Evolutionary conservation across 2,329 filamentous ascomycete species (phyloP).

Genomic region (Fusarium albidum): DNA sequence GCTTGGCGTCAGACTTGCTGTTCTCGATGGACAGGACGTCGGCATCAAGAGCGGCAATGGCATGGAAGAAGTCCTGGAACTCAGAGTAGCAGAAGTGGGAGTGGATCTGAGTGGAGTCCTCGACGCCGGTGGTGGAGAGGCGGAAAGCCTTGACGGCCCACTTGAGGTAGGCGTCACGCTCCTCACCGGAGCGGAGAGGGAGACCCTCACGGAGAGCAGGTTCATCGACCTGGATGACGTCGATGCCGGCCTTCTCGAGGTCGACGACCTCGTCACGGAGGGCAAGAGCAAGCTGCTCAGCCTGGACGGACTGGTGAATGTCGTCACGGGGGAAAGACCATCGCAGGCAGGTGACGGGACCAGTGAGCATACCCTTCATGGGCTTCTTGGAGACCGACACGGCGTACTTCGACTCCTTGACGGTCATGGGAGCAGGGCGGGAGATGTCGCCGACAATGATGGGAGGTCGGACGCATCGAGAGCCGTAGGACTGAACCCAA

Average conservation of each 20-base stretch:
- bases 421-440: conserved; percentile 95
- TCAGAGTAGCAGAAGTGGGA: conserved; percentile 99
- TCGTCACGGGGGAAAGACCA: conserved; percentile 99
- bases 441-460: conserved; percentile 99
- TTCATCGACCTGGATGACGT: conserved; percentile 99
- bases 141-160: conserved; percentile 99
- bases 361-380: conserved; percentile 99
- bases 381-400: conserved; percentile 96
- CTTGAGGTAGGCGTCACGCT: conserved; percentile 94
- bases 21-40: conserved; percentile 99
- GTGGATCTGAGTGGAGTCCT: conserved; percentile 98
- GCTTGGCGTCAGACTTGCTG: conserved; percentile 99
- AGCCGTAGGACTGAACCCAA: conserved; percentile 99
- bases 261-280: conserved; percentile 98
- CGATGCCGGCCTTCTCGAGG: conserved; percentile 95
- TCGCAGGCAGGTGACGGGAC: conserved; percentile 96
- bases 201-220: conserved; percentile 99
- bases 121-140: conserved; percentile 89
- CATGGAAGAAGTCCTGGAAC: conserved; percentile 99
- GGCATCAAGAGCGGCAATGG: conserved; percentile 96
- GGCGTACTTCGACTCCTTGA: conserved; percentile 99
- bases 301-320: conserved; percentile 98
- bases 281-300: conserved; percentile 96
- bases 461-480: conserved; percentile 95
- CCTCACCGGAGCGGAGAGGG: conserved; percentile 89